Conservation (phyloP, 768 basidiomycete genomes). For the Tricholoma hemisulphureum region DNA sequence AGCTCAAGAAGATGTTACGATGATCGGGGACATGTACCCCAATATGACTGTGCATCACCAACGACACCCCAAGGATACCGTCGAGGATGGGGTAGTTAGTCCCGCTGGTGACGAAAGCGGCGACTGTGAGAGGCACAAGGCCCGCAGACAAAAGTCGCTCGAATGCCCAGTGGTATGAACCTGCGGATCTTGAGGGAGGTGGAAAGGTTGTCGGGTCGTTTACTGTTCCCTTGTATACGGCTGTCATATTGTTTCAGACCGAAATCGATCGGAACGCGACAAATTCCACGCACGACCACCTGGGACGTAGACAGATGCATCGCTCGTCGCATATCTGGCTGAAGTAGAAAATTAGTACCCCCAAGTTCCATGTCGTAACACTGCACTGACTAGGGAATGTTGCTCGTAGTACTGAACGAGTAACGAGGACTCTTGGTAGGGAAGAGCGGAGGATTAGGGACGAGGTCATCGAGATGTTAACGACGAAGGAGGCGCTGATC, state of each 20-base stretch:
- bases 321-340: constrained; percentile 42
- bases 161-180: constrained; percentile 91
- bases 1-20: constrained; percentile 9
- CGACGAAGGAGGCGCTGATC: constrained; percentile 3
- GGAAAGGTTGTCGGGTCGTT: constrained; percentile 96
- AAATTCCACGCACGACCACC: constrained; percentile 60
- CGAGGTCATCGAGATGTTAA: constrained; percentile 45
- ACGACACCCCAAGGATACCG: constrained; percentile 79
- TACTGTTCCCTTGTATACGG: constrained; percentile 86
- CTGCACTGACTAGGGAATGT: constrained; percentile 40
- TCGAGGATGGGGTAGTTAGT: constrained; percentile 83
- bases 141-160: constrained; percentile 88
- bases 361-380: not conserved
- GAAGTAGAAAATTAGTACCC: constrained; percentile 10
- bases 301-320: constrained; percentile 50
- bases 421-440: constrained; percentile 42
- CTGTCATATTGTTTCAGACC: constrained; percentile 33
- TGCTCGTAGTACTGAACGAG: constrained; percentile 40
- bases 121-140: constrained; percentile 84
- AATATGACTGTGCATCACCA: constrained; percentile 95
- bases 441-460: constrained; percentile 49
- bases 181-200: constrained; percentile 72
- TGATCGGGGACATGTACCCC: constrained; percentile 56
- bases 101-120: constrained; percentile 78
- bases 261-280: not conserved